phyloP scores from a whole-genome alignment of 345 rosid species.

The Pistacia vera region DNA sequence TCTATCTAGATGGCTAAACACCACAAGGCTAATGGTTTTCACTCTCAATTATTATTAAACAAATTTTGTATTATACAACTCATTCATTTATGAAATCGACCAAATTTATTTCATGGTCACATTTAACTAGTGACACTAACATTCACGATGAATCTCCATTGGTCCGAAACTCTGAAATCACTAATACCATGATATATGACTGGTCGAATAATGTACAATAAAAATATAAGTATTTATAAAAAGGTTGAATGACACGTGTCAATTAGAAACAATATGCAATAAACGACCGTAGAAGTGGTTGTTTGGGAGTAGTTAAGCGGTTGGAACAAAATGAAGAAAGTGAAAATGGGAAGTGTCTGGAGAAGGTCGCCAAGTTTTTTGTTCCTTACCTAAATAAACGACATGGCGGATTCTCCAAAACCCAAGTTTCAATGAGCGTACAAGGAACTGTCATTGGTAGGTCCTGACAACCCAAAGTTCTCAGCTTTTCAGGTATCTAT shows the following conservation, averaged over 20 bases:
- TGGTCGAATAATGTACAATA: no score
- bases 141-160: no score
- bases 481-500: not conserved
- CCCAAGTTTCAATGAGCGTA: not conserved
- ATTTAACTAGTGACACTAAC: no score
- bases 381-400: not conserved
- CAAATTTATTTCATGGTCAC: no score
- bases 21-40: no score
- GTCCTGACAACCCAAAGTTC: conserved; percentile 40
- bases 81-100: no score
- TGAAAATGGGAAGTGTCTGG: not conserved
- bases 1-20: no score
- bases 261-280: not conserved
- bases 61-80: no score
- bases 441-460: conserved; percentile 20
- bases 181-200: no score
- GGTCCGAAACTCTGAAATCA: no score
- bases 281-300: conserved; percentile 14
- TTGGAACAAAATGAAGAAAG: conserved; percentile 19
- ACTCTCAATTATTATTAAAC: no score
- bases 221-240: no score
- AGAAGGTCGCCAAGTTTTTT: conserved; percentile 20
- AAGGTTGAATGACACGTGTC: not conserved
- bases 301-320: conserved; percentile 34
- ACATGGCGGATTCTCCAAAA: conserved; percentile 37